Evolutionary conservation across 2,329 filamentous ascomycete genomes (phyloP), one percentile per base, ranked within the genome.

Genomic region (Knufia fluminis): DNA sequence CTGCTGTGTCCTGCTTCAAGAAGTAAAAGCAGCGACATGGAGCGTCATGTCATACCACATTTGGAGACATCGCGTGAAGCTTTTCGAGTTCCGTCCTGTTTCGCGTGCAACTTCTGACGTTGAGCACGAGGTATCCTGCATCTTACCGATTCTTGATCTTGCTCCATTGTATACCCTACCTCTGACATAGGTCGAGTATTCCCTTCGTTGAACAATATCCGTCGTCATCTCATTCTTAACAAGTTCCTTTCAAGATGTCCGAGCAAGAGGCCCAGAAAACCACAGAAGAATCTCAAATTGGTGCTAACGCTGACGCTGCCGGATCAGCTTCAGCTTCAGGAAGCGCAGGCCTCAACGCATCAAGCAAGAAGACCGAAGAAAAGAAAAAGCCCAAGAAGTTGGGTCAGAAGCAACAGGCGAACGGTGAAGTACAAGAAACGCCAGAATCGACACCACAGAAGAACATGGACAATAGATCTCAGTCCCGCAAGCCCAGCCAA

Each of bases 271-370:
- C 52, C 42, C 60, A 31, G 17, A 23, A 51, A 44, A 52, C 41
- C 23, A 52, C 41, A 20, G 57, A 62, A 38, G 61, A 62, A 38
- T 61, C 62, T 38, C 60, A 61, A 14, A 57, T 66, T 36, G 62
- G 65, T 42, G 63, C 64, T 38, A 61, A 59, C 32, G 60, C 61
- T 28, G 61, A 65, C 38, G 58, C 62, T 40, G 54, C 59, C 14
- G 60, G 60, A 17, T 62, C 62, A 23, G 64, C 64, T 8, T 63
- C 65, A n/a, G 64, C 63, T 10, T 60, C 62, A 19, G 62, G 62
- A 28, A 61, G 57, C 28, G 51, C 59, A n/a, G 54, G 57, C 44
- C 59, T 57, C 28, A 57, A 57, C 19, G 49, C 57, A 2, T 62
- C 58, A 47, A 57, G 60, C 9, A 64, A 65, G 56, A 59, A 64